phyloP scores from a whole-genome alignment of 1,284 basidiomycete genomes.

The Inonotus obliquus region DNA sequence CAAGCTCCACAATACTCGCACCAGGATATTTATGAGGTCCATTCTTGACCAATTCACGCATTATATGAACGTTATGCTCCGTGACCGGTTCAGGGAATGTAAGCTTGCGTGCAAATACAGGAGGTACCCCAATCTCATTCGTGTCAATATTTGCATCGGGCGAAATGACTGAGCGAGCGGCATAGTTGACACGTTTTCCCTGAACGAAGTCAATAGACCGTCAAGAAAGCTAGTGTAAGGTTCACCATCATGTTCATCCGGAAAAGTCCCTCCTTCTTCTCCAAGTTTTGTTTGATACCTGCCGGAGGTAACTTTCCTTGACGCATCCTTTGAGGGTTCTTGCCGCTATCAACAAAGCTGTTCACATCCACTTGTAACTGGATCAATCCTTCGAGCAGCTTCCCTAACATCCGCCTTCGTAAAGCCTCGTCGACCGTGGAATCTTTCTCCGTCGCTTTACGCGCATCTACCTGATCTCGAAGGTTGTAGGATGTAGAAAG shows the following conservation, averaged over 20 bases:
- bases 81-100: conserved; percentile 99
- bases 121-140: conserved; percentile 97
- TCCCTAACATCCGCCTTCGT: conserved; percentile 58
- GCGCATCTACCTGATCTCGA: conserved; percentile 71
- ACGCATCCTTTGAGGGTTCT: conserved; percentile 84
- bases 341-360: conserved; percentile 95
- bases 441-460: conserved; percentile 56
- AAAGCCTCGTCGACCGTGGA: conserved; percentile 49
- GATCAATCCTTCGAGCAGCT: conserved; percentile 78
- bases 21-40: conserved; percentile 91
- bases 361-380: conserved; percentile 96
- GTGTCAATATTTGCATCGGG: conserved; percentile 99
- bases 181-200: conserved; percentile 99
- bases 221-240: not conserved
- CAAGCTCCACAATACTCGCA: conserved; percentile 91
- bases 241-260: conserved; percentile 98
- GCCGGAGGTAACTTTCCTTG: conserved; percentile 91
- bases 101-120: conserved; percentile 94
- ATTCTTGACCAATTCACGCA: conserved; percentile 90
- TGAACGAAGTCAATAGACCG: conserved; percentile 30
- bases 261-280: conserved; percentile 99
- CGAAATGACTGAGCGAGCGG: conserved; percentile 98
- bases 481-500: conserved; percentile 80
- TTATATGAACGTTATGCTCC: conserved; percentile 82
- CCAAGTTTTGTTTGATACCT: conserved; percentile 94